Percentiles rank a stretch among this genome's conserved stretches.
Conservation (phyloP, 176 grass and related monocot species). For the Aegilops bicornis region DNA sequence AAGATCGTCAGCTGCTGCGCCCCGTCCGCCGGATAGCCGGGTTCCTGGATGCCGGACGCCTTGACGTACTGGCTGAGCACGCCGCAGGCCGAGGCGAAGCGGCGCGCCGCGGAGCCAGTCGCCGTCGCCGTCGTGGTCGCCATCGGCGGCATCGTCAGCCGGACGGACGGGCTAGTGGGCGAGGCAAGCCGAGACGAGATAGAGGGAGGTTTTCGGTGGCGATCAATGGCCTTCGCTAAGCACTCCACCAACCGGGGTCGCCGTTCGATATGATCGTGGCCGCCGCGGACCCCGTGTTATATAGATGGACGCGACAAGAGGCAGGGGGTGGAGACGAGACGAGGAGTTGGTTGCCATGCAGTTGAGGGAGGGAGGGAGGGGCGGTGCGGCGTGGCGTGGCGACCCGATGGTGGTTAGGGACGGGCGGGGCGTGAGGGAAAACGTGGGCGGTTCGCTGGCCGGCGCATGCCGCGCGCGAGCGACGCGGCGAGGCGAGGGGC, state of each 20-base stretch:
- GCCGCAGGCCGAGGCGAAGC: constrained; percentile 62
- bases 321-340: neutral
- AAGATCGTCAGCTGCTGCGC: constrained; percentile 68
- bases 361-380: neutral
- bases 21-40: neutral
- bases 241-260: neutral
- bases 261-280: neutral
- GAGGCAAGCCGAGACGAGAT: neutral
- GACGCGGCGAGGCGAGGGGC: too few species aligned
- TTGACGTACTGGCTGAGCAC: constrained; percentile 55
- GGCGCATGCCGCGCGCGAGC: too few species aligned
- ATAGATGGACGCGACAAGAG: neutral
- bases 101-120: neutral
- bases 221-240: neutral
- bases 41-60: constrained; percentile 11
- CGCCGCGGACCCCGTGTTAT: neutral
- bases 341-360: neutral
- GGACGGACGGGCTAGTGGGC: neutral
- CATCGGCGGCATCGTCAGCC: neutral
- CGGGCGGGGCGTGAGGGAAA: neutral
- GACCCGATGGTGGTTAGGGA: neutral
- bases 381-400: neutral
- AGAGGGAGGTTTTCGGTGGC: neutral
- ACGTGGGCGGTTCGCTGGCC: neutral
- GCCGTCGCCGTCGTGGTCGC: neutral